Evolutionary conservation across 2,329 filamentous ascomycete species (phyloP), one percentile per base, ranked within the genome.

Genomic region (Ophiostoma pallidulum): DNA sequence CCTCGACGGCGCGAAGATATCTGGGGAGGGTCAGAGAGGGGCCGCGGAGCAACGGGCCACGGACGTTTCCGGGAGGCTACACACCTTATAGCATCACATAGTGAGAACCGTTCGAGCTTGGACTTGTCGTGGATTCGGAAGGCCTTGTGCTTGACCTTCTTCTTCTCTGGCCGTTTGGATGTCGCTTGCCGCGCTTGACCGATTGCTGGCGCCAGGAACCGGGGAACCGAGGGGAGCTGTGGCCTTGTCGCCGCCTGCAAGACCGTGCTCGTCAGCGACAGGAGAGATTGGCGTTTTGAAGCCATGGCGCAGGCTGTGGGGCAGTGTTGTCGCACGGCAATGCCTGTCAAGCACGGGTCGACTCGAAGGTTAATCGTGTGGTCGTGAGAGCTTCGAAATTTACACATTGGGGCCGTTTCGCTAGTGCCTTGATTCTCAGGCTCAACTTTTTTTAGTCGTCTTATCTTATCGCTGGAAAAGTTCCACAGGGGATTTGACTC

Each of bases 31-130:
- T n/a, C n/a, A n/a, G n/a, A n/a, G n/a, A n/a, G n/a, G n/a, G n/a
- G n/a, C n/a, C n/a, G n/a, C n/a, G n/a, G n/a, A n/a, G n/a, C n/a
- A n/a, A n/a, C n/a, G n/a, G n/a, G n/a, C n/a, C n/a, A n/a, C n/a
- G n/a, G n/a, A n/a, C n/a, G n/a, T n/a, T n/a, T 10, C 24, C 24
- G 24, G 24, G 38, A 20, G 5, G 12, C 3, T 61, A 18, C 73
- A 49, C 68, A 88, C 87, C 90, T 80, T 80, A 98, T 92, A 14
- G 92, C 94, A 70, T 98, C 92, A 56, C 87, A 84, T 28, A 98
- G 73, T 1, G 88, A 78, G 60, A 84, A 95, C 59, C 86, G 82
- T 31, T 87, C 73, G 37, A 80, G 76, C 54, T 79, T 70, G 53
- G 76, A 76, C 54, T 91, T 64, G 54, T 80, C 75, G 62, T 80